These are phyloP conservation scores for Diplodia corticola DNA, from an alignment of 2,329 filamentous ascomycete species.

Conservation along the genomic window DNA sequence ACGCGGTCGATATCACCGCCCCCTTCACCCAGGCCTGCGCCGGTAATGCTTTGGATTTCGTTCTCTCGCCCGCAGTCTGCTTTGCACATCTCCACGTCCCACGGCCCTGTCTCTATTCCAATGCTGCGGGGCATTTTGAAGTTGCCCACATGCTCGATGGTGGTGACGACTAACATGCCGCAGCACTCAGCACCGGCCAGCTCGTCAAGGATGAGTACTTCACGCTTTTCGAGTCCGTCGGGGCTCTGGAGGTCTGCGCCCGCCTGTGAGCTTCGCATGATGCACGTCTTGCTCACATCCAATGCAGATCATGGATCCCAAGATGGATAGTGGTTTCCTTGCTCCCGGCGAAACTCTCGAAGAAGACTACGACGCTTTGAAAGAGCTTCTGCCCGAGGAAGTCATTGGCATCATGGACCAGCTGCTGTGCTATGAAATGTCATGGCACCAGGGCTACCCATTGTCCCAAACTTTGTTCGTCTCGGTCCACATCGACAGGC, in stretches of 20 bases:
- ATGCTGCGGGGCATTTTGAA: slow-evolving; percentile 17
- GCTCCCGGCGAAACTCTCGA: slow-evolving; percentile 78
- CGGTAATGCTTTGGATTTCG: slow-evolving; percentile 25
- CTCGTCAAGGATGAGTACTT: slow-evolving; percentile 93
- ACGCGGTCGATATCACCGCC: slow-evolving; percentile 36
- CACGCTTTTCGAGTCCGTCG: slow-evolving; percentile 91
- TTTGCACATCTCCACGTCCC: neutral
- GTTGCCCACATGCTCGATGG: neutral
- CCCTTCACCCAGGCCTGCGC: slow-evolving; percentile 36
- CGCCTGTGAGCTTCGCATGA: too few species aligned
- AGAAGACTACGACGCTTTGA: slow-evolving; percentile 74
- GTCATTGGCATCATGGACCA: slow-evolving; percentile 94
- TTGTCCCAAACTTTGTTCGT: slow-evolving; percentile 94
- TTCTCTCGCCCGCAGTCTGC: neutral
- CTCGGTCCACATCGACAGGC: slow-evolving; percentile 82
- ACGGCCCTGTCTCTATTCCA: slow-evolving; percentile 20
- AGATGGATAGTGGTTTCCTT: slow-evolving; percentile 95
- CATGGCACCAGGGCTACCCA: slow-evolving; percentile 95
- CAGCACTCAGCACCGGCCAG: slow-evolving; percentile 76
- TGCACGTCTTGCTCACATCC: neutral
- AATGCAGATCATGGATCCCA: slow-evolving; percentile 90
- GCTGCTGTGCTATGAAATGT: slow-evolving; percentile 89
- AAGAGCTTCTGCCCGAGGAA: slow-evolving; percentile 70
- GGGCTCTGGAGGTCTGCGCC: slow-evolving; percentile 67
- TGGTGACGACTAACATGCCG: slow-evolving; percentile 26